These are phyloP conservation scores for Pascua guehoae DNA, from an alignment of 1,284 basidiomycete genomes.

Conservation along the genomic window DNA sequence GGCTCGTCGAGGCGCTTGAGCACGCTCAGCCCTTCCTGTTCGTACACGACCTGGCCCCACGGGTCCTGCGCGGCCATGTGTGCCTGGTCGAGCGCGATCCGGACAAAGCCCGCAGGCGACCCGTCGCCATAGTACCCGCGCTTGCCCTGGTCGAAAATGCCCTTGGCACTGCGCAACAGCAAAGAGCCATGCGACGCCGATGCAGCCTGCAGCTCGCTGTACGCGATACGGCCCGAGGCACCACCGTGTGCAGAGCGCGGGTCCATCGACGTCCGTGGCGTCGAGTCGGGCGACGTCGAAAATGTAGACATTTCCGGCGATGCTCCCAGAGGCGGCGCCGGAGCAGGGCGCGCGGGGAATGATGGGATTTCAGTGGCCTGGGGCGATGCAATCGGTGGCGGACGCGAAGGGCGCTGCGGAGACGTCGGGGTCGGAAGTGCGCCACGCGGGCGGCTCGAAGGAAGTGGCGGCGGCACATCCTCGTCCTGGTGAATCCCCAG, in stretches of 20 bases:
- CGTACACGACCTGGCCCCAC: slow-evolving; percentile 72
- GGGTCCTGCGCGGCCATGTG: slow-evolving; percentile 18
- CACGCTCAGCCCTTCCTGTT: slow-evolving; percentile 64
- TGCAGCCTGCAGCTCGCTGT: slow-evolving; percentile 63
- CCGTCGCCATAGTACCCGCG: slow-evolving; percentile 75
- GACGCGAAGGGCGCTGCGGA: too few relatives aligned
- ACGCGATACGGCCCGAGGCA: slow-evolving; percentile 30
- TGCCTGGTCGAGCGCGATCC: slow-evolving; percentile 56
- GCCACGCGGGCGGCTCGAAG: too few relatives aligned
- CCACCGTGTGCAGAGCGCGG: too few relatives aligned
- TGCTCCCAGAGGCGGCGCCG: too few relatives aligned
- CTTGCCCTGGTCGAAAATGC: slow-evolving; percentile 68
- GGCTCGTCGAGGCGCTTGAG: slow-evolving; percentile 67
- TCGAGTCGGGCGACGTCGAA: too few relatives aligned
- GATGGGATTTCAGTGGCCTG: too few relatives aligned
- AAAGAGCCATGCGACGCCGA: slow-evolving; percentile 71
- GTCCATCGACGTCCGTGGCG: too few relatives aligned
- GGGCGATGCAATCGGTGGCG: too few relatives aligned
- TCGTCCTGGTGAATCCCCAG: too few relatives aligned
- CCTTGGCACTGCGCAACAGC: slow-evolving; percentile 65
- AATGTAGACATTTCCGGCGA: too few relatives aligned
- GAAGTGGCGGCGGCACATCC: too few relatives aligned
- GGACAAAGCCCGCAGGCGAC: slow-evolving; percentile 71
- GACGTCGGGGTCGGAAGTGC: too few relatives aligned
- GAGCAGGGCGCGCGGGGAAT: not conserved